phyloP scores from a whole-genome alignment of 306 rosid species.

The Malus orientalis region DNA sequence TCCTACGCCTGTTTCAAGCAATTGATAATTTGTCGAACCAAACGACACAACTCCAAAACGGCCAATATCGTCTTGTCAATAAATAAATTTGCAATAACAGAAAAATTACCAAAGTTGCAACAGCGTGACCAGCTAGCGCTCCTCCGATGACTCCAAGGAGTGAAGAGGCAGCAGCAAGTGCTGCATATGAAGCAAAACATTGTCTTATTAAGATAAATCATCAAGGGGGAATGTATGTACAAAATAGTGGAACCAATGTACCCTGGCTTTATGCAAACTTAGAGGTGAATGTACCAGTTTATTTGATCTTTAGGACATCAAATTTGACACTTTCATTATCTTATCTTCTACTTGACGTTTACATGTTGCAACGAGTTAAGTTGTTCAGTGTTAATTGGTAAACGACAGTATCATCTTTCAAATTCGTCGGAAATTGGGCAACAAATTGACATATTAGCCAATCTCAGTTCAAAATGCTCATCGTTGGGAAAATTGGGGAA shows the following conservation, averaged over 20 bases:
- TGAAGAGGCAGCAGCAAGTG: conserved; percentile 97
- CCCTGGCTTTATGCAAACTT: not conserved
- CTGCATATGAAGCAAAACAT: conserved; percentile 33
- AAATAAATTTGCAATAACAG: not conserved
- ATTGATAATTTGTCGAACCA: not conserved
- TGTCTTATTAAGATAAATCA: conserved; percentile 3
- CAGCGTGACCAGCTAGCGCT: conserved; percentile 89
- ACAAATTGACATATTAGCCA: not conserved
- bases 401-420: conserved; percentile 1
- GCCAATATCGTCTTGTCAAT: not conserved
- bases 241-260: conserved; percentile 1
- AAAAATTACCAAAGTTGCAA: conserved; percentile 74
- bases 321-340: not conserved
- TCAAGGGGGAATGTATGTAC: not conserved
- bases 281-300: not conserved
- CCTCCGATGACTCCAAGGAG: conserved; percentile 95
- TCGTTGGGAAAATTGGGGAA: not conserved
- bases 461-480: not conserved
- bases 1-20: not conserved
- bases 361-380: not conserved
- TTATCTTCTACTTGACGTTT: not conserved
- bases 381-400: not conserved
- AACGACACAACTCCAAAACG: not conserved
- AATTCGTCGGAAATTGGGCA: conserved; percentile 2
- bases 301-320: too few relatives aligned